A percentile compares a stretch with the other conserved stretches of the same genome.
Conservation (phyloP, 495 filamentous ascomycete genomes). For the Penicillium bovifimosum region DNA sequence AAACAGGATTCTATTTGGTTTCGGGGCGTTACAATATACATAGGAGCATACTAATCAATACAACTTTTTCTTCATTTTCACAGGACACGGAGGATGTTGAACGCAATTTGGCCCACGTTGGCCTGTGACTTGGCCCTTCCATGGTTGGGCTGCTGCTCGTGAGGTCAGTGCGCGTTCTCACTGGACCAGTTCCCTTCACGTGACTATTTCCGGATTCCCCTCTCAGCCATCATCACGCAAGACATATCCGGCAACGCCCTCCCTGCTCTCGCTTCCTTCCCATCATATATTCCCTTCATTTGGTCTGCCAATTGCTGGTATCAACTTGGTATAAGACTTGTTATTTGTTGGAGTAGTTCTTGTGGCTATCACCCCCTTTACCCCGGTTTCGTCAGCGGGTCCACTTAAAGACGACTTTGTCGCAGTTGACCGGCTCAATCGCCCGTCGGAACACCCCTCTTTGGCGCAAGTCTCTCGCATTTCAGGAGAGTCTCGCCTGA, state of each 20-base stretch:
- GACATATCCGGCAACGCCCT: not conserved
- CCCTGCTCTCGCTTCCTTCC: not conserved
- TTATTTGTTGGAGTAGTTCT: slow-evolving; percentile 1
- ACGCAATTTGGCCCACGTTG: slow-evolving; percentile 26
- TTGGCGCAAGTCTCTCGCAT: not conserved
- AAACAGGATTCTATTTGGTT: slow-evolving; percentile 17
- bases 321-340: not conserved
- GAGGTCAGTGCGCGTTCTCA: slow-evolving; percentile 40
- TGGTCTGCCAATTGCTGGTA: not conserved
- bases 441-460: slow-evolving; percentile 14
- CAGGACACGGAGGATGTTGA: slow-evolving; percentile 31
- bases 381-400: slow-evolving; percentile 18
- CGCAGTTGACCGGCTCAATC: slow-evolving; percentile 20
- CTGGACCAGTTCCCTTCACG: slow-evolving; percentile 35
- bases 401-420: slow-evolving; percentile 22
- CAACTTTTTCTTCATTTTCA: slow-evolving; percentile 13
- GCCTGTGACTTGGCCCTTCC: slow-evolving; percentile 21
- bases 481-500: not conserved
- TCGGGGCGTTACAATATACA: slow-evolving; percentile 18
- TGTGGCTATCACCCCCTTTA: slow-evolving; percentile 1
- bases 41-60: slow-evolving; percentile 42
- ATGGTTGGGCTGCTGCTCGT: slow-evolving; percentile 26
- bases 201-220: slow-evolving; percentile 31
- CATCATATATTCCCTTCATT: not conserved
- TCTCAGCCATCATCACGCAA: not conserved